Conservation (phyloP, 805 yeast species). For the Monosporozyma siamensis region DNA sequence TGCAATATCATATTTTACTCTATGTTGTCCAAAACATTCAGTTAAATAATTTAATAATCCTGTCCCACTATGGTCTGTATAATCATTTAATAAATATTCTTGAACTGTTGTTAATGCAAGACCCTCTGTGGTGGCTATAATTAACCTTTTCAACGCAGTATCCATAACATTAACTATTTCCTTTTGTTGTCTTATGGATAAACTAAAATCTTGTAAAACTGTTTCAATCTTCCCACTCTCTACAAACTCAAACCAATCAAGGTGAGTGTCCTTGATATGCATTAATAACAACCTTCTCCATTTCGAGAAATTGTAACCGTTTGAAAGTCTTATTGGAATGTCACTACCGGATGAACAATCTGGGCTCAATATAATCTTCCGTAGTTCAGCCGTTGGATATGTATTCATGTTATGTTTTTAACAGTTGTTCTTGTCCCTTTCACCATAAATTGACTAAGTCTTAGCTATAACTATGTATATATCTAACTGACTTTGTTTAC, state of each 20-base stretch:
- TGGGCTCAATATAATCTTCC: background rate
- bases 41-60: background rate
- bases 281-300: background rate
- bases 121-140: background rate
- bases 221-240: background rate
- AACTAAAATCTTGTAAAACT: background rate
- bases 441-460: no score
- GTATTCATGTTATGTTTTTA: no score
- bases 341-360: background rate
- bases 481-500: no score
- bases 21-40: slow-evolving; percentile 1
- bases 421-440: no score
- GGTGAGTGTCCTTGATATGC: background rate
- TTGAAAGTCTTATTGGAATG: background rate
- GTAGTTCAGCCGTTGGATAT: background rate
- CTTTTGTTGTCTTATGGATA: background rate
- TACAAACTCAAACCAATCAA: background rate
- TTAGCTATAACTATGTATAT: no score
- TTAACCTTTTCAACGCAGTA: background rate
- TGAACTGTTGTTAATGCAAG: background rate
- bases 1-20: slow-evolving; percentile 1
- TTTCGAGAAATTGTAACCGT: background rate
- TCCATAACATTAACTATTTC: background rate
- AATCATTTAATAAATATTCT: background rate
- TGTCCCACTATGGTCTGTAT: slow-evolving; percentile 1